Percentiles rank a stretch among this genome's conserved stretches.
Conservation (phyloP, 306 rosid genomes). For the Prunus fruticosa region DNA sequence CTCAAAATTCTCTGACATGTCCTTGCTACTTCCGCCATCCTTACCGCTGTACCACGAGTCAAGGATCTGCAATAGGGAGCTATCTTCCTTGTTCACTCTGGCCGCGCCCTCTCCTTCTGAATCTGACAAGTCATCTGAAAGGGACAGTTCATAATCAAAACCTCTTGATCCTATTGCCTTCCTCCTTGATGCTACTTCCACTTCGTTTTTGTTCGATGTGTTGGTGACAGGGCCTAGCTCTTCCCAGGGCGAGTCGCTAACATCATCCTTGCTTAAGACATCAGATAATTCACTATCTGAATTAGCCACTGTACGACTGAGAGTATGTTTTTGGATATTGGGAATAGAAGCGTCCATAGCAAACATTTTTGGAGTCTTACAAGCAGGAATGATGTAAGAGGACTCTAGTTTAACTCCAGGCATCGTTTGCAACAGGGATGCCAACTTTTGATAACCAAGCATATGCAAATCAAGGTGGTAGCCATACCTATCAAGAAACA, state of each 20-base stretch:
- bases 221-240: conserved; percentile 66
- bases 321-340: conserved; percentile 24
- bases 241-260: conserved; percentile 49
- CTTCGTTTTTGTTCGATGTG: conserved; percentile 14
- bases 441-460: conserved; percentile 65
- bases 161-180: conserved; percentile 14
- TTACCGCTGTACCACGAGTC: conserved; percentile 48
- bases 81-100: conserved; percentile 32
- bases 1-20: conserved; percentile 27
- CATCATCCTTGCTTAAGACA: conserved; percentile 34
- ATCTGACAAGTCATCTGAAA: conserved; percentile 52
- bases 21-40: conserved; percentile 31
- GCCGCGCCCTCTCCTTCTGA: conserved; percentile 40
- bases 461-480: conserved; percentile 50
- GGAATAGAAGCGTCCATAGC: conserved; percentile 27
- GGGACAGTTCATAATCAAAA: conserved; percentile 48
- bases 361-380: conserved; percentile 25
- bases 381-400: conserved; percentile 34
- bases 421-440: conserved; percentile 48
- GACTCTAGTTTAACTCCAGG: conserved; percentile 58
- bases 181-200: conserved; percentile 20
- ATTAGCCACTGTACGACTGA: conserved; percentile 13
- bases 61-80: conserved; percentile 52
- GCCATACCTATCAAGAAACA: conserved; percentile 49
- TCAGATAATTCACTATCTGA: conserved; percentile 44